Base-by-base conservation (phyloP, 768 basidiomycete genomes). In the Mycena olivaceomarginata region DNA sequence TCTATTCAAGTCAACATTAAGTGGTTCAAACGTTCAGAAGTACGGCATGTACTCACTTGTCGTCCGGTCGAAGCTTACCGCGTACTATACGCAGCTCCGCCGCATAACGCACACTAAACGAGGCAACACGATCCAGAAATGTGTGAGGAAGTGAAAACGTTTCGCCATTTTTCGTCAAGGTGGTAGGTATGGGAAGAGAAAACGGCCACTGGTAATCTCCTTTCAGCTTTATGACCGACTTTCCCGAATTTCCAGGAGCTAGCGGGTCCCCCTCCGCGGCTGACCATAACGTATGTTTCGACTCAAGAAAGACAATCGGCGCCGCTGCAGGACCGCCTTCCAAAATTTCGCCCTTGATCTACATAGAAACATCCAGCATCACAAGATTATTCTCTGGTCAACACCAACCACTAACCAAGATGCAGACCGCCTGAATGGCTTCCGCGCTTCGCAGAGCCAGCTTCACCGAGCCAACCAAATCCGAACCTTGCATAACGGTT, bases 161-260 rank as follows among this genome's bases (percentile, higher is more conserved):
- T 45, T 76, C n/a, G 8, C 71, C 75, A 8, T 67, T 64, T 60
- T 67, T 76, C 7, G 39, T 60, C 13, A 70, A 5, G 16, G 71
- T 69, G 20, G 41, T 22, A 8, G 78, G 75, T 2, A 79, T 5
- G 12, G 43, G 18, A 51, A 79, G 51, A 18, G 71, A 48, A 45
- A 76, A 76, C 57, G 75, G 72, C 75, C 78, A 79, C 20, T 31
- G 46, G 31, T 79, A 79, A 5, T 79, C 78, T 31, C 75, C 78
- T 56, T 70, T 73, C 63, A 79, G 72, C 45, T 79, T 79, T 4
- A 31, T 15, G 12, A 15, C 40, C 22, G 64, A 67, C 25, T 41
- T 75, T 45, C 67, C 66, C 41, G 39, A 40, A 53, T 64, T 75
- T 45, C 56, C 77, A 20, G 72, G 69, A 51, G 72, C 53, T 18